Percentiles rank a stretch among this genome's conserved stretches.
These are phyloP conservation scores for Beauveria scarabaeidicola DNA, from an alignment of 2,329 filamentous ascomycete genomes.

Conservation along the genomic window DNA sequence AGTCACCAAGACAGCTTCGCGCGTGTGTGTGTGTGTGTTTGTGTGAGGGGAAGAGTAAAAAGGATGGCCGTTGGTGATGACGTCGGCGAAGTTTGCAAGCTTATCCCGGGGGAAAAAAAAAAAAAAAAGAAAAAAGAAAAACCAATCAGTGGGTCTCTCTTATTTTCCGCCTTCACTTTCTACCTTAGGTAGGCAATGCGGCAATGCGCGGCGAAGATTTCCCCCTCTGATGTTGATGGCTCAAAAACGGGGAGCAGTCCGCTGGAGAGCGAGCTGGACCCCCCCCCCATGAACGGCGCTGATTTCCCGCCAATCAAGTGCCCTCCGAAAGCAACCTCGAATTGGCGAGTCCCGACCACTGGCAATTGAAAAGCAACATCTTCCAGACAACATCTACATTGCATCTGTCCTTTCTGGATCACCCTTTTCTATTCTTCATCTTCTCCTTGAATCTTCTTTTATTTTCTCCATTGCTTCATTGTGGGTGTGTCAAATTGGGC, in stretches of 20 bases:
- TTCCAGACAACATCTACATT: neutral
- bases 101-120: neutral
- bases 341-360: neutral
- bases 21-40: neutral
- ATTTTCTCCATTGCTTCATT: neutral
- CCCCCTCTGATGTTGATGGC: neutral
- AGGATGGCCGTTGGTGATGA: neutral
- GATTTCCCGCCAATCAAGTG: slow-evolving; percentile 8
- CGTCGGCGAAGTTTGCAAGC: neutral
- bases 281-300: neutral
- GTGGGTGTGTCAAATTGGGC: neutral
- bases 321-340: neutral
- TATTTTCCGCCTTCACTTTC: too few species aligned
- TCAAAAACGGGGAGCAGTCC: neutral
- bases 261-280: neutral
- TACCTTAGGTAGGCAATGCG: neutral
- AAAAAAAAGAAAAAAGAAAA: neutral
- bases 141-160: neutral
- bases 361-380: slow-evolving; percentile 3
- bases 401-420: neutral
- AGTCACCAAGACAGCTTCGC: too few species aligned
- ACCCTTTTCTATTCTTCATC: neutral
- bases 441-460: neutral
- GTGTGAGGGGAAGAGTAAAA: neutral
- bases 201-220: slow-evolving; percentile 5